These are phyloP conservation scores for Tetrahymena thermophila DNA, from an alignment of 73 alveolate genomes.

Conservation along the genomic window DNA sequence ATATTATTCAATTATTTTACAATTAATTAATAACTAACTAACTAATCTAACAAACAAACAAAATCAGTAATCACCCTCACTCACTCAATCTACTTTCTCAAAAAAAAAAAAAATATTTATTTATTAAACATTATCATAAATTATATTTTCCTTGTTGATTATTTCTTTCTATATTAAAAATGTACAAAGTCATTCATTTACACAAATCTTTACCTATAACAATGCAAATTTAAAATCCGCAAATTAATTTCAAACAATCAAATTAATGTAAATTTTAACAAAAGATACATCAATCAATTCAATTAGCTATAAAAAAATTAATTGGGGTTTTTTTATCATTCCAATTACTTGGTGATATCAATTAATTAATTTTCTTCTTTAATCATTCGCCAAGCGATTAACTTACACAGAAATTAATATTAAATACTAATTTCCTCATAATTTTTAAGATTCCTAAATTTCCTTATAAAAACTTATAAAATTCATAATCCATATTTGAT, in stretches of 20 bases:
- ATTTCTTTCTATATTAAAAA: neutral
- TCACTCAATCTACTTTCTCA: too few species aligned
- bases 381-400: neutral
- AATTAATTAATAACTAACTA: too few species aligned
- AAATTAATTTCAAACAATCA: neutral
- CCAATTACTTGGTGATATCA: neutral
- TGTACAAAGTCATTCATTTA: neutral
- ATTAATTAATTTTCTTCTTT: neutral
- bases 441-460: neutral
- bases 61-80: too few species aligned
- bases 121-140: too few species aligned
- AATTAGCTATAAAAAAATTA: too few species aligned
- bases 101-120: too few species aligned
- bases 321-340: neutral
- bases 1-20: too few species aligned
- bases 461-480: neutral
- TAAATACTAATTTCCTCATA: too few species aligned
- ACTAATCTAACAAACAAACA: too few species aligned
- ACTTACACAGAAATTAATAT: neutral
- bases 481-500: too few species aligned
- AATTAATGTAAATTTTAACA: neutral
- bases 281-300: neutral
- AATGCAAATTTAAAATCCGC: neutral
- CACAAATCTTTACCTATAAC: neutral
- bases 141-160: neutral